Conservation (phyloP, 1,284 basidiomycete genomes). For the Ceratobasidium sp. region DNA sequence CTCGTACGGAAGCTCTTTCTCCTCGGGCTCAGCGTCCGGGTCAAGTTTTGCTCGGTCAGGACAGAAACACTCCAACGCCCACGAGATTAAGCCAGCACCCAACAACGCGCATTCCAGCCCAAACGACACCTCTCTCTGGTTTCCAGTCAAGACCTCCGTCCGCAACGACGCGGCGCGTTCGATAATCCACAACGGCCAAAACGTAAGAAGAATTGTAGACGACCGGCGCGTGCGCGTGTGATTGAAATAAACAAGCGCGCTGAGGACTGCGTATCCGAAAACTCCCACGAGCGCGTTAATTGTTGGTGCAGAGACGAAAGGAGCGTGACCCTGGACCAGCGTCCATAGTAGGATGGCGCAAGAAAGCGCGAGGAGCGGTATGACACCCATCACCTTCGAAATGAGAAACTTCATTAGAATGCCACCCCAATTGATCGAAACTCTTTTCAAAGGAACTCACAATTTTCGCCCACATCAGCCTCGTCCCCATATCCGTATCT, state of each 20-base stretch:
- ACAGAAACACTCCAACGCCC: conserved; percentile 78
- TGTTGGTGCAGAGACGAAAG: conserved; percentile 50
- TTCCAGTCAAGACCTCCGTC: conserved; percentile 61
- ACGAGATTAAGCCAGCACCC: conserved; percentile 69
- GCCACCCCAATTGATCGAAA: conserved; percentile 1
- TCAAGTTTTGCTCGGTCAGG: conserved; percentile 66
- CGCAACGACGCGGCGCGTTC: conserved; percentile 72
- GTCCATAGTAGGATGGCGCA: conserved; percentile 59
- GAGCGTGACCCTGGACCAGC: conserved; percentile 52
- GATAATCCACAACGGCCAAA: conserved; percentile 82
- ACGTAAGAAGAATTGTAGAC: conserved; percentile 82
- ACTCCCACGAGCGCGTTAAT: conserved; percentile 63
- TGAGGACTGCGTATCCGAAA: conserved; percentile 70
- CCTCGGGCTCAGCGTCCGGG: conserved; percentile 47
- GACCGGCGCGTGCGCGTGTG: conserved; percentile 84
- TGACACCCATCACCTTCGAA: conserved; percentile 61
- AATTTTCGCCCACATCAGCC: conserved; percentile 70
- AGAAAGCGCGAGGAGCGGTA: conserved; percentile 61
- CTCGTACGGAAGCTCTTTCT: conserved; percentile 77
- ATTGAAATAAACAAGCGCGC: conserved; percentile 67
- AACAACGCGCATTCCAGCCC: conserved; percentile 65
- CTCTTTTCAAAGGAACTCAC: conserved; percentile 62
- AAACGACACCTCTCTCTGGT: conserved; percentile 58
- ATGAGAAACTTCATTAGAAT: conserved; percentile 16
- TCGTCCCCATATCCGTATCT: conserved; percentile 59